Base-by-base conservation (phyloP, 2,329 filamentous ascomycete genomes). In the Exophiala viscosa region DNA sequence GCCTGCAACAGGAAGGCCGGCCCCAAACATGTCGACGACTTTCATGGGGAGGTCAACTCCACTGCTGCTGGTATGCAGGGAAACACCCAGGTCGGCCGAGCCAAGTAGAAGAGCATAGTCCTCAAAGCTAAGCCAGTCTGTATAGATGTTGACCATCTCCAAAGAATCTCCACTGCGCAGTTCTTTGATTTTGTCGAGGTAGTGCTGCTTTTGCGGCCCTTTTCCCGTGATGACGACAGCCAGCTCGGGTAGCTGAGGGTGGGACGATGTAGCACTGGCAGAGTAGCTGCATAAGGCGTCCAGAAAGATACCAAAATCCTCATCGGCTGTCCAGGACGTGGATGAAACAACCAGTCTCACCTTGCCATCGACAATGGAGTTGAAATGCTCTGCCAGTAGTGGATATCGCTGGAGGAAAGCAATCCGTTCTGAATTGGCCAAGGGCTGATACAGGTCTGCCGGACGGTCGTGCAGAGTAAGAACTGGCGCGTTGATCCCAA, bases 11-110 rank as follows among this genome's bases (percentile, higher is more conserved):
- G 93, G 93, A 23, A 99, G 74, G 0, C 92, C 93, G 0, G 91
- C 87, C 2, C 93, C 93, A 68, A 99, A 97, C 91, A 99, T 96
- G 68, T 99, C 93, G 11, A 99, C 91, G 1, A 99, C 90, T 72
- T 99, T 99, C 93, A 99, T 99, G 0, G 93, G 93, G 15, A 99
- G 76, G 70, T 99, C 93, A 0, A 99, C 90, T 1, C 93, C 93
- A 2, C 90, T 96, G 60, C 88, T 95, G 11, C 90, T 96, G 60
- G 84, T 96, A 73, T 99, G 93, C 20, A 99, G 75, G 51, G 89
- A 95, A 18, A 99, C 83, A 8, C 93, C 93, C 0, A 99, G 76
- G 64, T 96, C 92, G 2, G 93, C 90, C 40, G 86, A 86, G 9
- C 86, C 88, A 28, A 99, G 82, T 3, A 99, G 78, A 1, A 76